Conservation (phyloP, 805 yeast genomes). For the Cyberlindnera maclurae region DNA sequence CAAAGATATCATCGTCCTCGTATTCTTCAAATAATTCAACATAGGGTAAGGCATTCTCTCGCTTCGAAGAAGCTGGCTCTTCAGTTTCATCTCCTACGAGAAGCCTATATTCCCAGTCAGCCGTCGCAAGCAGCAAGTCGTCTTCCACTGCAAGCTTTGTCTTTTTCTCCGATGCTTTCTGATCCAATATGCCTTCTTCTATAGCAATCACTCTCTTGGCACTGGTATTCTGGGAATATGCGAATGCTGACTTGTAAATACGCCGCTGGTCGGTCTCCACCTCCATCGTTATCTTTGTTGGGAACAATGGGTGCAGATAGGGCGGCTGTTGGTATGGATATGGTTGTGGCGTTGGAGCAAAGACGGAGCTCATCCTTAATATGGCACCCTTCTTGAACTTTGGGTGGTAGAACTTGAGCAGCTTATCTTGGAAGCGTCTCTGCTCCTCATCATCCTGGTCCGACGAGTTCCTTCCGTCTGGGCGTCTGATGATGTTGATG, state of each 20-base stretch:
- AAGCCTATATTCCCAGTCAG: slow-evolving; percentile 70
- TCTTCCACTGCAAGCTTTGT: slow-evolving; percentile 26
- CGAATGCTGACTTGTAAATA: slow-evolving; percentile 34
- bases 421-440: slow-evolving; percentile 21
- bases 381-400: slow-evolving; percentile 47
- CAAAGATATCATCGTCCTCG: slow-evolving; percentile 67
- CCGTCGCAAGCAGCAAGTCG: slow-evolving; percentile 58
- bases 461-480: not conserved
- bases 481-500: slow-evolving; percentile 1
- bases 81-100: slow-evolving; percentile 40
- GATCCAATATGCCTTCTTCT: slow-evolving; percentile 12
- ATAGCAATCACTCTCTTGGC: slow-evolving; percentile 13
- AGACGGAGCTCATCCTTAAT: slow-evolving; percentile 58
- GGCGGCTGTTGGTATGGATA: slow-evolving; percentile 44
- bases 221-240: slow-evolving; percentile 7
- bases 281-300: slow-evolving; percentile 54
- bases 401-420: slow-evolving; percentile 52
- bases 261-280: slow-evolving; percentile 55
- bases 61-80: not conserved
- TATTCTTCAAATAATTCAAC: slow-evolving; percentile 31
- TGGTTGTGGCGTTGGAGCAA: slow-evolving; percentile 53
- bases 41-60: slow-evolving; percentile 4
- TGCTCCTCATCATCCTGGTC: slow-evolving; percentile 10
- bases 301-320: slow-evolving; percentile 33
- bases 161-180: slow-evolving; percentile 11